phyloP scores from a whole-genome alignment of 306 rosid genomes.

The Vigna reflexopilosa region DNA sequence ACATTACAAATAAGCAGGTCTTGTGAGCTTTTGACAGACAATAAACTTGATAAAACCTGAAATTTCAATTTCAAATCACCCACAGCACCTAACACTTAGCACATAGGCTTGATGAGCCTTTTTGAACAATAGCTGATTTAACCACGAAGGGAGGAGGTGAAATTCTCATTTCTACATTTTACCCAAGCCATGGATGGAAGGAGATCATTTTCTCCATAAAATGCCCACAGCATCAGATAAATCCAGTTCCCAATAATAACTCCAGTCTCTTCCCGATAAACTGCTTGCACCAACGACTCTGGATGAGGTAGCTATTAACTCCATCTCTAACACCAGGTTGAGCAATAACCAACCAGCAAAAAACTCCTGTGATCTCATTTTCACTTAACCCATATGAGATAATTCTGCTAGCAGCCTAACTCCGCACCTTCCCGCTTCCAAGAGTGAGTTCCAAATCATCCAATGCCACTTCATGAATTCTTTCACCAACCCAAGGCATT shows the following conservation, averaged over 20 bases:
- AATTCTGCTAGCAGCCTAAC: conserved; percentile 37
- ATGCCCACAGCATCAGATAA: conserved; percentile 17
- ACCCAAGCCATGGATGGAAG: conserved; percentile 6
- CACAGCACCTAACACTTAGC: conserved; percentile 14
- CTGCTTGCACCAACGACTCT: conserved; percentile 26
- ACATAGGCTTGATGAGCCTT: conserved; percentile 24
- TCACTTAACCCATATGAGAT: conserved; percentile 27
- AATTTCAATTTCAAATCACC: conserved; percentile 36
- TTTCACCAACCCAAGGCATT: conserved; percentile 93
- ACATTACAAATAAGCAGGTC: background rate
- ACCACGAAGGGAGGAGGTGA: conserved; percentile 9
- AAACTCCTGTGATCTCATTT: conserved; percentile 36
- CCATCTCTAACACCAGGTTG: conserved; percentile 46
- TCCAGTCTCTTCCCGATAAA: conserved; percentile 34
- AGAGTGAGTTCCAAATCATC: conserved; percentile 94
- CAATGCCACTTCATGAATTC: conserved; percentile 80
- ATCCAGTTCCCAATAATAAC: conserved; percentile 8
- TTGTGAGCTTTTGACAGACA: conserved; percentile 13
- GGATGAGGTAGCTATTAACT: conserved; percentile 6
- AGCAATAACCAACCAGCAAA: conserved; percentile 46
- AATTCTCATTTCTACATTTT: conserved; percentile 14
- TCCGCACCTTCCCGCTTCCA: conserved; percentile 66
- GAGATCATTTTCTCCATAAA: conserved; percentile 31
- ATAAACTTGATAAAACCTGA: conserved; percentile 24
- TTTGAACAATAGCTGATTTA: conserved; percentile 28